Evolutionary conservation across 2,329 filamentous ascomycete genomes (phyloP), one percentile per base, ranked within the genome.

Genomic region (Aspergillus alliaceus): DNA sequence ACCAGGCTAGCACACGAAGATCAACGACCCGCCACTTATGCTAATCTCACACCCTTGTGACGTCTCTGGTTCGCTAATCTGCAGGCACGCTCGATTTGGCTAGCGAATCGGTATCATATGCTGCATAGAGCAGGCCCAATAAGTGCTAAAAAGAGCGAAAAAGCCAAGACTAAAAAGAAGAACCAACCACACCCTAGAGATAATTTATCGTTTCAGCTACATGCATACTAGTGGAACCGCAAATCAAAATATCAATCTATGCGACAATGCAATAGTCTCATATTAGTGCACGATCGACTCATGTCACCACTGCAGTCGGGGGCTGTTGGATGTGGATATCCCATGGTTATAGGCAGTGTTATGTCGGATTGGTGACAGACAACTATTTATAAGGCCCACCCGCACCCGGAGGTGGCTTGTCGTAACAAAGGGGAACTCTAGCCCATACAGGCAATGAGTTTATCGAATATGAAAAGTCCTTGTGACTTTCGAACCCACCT

Each of bases 401-500:
- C 8, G 18, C n/a, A 3, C 27, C 44, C 32, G 8, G n/a, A 4
- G 8, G 32, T 48, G 2, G 7, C 27, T 15, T 27, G 29, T 2
- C 27, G 12, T 9, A 6, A 14, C 7, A 27, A 34, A 22, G 14
- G 42, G 9, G 31, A 29, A 31, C 24, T 47, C 8, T 31, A 14
- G 32, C 12, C 15, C 6, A 22, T 7, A 11, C 9, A 8, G 14
- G 32, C 15, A 37, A 18, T 20, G n/a, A 25, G 14, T 6, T 31
- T 48, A 27, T 34, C 47, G 18, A 46, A 53, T 18, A 53, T 57
- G 51, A 51, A 29, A 14, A 42, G 18, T n/a, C 25, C 47, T 51
- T n/a, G 22, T 32, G n/a, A 32, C n/a, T 52, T 31, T 29, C 53
- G 53, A 31, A 49, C 54, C 11, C 59, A 61, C 24, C 35, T 61